These are phyloP conservation scores for Claviceps pusilla DNA, from an alignment of 2,329 filamentous ascomycete species.

Conservation along the genomic window DNA sequence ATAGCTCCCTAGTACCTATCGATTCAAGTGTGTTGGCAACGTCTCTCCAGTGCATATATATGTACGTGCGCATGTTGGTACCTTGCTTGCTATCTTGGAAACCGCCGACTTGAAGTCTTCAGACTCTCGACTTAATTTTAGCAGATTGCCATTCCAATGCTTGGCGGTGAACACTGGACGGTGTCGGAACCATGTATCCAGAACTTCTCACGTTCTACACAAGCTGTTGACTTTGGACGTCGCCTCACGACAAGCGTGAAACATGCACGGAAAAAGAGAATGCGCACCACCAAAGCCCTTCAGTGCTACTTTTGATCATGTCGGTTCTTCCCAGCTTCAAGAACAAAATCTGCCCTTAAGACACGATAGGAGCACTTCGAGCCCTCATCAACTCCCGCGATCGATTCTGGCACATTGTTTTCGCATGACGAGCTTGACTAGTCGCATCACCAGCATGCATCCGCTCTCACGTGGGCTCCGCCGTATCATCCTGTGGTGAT, in stretches of 20 bases:
- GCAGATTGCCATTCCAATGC: not conserved
- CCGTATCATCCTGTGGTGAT: no score
- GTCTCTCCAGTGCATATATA: not conserved
- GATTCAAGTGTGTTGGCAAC: not conserved
- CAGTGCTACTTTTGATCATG: not conserved
- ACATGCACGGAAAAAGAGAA: not conserved
- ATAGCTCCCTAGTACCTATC: no score
- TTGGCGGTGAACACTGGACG: not conserved
- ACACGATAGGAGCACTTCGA: not conserved
- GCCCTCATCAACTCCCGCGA: not conserved
- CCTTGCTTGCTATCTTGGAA: not conserved
- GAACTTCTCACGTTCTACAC: not conserved
- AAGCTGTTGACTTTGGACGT: not conserved
- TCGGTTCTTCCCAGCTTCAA: not conserved
- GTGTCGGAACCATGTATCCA: not conserved
- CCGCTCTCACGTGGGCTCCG: no score
- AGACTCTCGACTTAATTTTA: not conserved
- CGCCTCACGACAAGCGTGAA: not conserved
- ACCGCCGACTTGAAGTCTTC: not conserved
- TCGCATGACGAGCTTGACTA: not conserved
- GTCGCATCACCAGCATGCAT: no score
- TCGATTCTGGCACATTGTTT: not conserved
- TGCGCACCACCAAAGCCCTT: not conserved
- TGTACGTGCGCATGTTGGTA: not conserved
- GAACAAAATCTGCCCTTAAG: not conserved